phyloP scores from a whole-genome alignment of 257 asterid genomes.

The Przewalskia tangutica region DNA sequence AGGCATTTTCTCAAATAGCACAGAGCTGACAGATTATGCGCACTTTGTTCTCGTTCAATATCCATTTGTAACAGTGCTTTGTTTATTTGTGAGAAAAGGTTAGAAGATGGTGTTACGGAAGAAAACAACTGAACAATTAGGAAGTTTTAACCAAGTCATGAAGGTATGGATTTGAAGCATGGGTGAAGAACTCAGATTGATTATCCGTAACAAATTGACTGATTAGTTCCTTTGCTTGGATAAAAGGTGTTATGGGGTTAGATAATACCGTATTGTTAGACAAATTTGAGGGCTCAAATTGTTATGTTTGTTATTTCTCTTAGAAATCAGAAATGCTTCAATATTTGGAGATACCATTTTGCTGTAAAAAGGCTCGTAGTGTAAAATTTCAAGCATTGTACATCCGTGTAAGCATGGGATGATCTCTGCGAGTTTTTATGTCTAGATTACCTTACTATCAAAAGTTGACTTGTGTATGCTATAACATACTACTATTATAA shows the following conservation, averaged over 20 bases:
- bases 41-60: not conserved
- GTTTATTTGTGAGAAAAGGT: not conserved
- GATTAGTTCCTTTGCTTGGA: not conserved
- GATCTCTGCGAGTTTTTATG: no score
- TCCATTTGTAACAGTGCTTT: not conserved
- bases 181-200: not conserved
- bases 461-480: no score
- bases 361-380: no score
- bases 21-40: not conserved
- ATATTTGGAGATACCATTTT: no score
- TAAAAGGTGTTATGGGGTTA: not conserved
- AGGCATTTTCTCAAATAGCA: not conserved
- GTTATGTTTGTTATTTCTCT: no score
- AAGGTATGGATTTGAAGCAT: not conserved
- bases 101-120: not conserved
- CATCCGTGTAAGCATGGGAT: no score
- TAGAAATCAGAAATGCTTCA: no score
- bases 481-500: not conserved
- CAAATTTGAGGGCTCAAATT: no score
- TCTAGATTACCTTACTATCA: no score
- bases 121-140: not conserved
- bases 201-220: not conserved
- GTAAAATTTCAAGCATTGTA: no score
- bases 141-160: not conserved
- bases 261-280: no score